phyloP scores from a whole-genome alignment of 768 basidiomycete genomes.

The Pleurotus tuoliensis region DNA sequence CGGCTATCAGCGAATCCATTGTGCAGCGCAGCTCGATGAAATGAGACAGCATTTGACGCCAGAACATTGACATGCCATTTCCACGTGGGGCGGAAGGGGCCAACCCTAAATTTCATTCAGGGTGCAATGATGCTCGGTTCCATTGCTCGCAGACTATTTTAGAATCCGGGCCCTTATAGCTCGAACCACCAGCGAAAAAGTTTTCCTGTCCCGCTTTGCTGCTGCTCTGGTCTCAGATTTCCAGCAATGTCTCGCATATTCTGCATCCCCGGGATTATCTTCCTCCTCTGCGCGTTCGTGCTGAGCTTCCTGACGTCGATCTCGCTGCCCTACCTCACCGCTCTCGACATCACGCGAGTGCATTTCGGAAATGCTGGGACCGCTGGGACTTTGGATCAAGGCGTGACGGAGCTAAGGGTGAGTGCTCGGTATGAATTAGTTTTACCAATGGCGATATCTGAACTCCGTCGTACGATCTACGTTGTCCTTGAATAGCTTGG shows the following conservation, averaged over 20 bases:
- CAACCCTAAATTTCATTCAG: neutral
- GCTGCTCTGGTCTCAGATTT: no score
- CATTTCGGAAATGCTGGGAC: slow-evolving; percentile 33
- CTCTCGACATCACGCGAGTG: slow-evolving; percentile 62
- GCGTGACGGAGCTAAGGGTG: slow-evolving; percentile 50
- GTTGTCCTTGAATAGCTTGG: slow-evolving; percentile 47
- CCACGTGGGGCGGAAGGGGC: no score
- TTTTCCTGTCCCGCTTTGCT: no score
- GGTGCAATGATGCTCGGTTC: neutral
- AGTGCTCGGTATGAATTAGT: slow-evolving; percentile 20
- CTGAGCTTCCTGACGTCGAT: slow-evolving; percentile 67
- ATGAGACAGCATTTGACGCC: no score
- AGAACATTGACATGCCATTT: no score
- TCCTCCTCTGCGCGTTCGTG: slow-evolving; percentile 58
- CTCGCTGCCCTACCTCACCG: slow-evolving; percentile 66
- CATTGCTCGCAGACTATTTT: no score
- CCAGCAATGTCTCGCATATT: slow-evolving; percentile 41
- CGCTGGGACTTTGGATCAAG: slow-evolving; percentile 20
- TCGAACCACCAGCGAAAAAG: no score
- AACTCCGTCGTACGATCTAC: slow-evolving; percentile 7
- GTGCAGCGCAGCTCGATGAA: no score
- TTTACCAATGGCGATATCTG: neutral
- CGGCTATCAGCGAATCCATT: no score
- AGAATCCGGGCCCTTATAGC: no score
- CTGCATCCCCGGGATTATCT: slow-evolving; percentile 45